Evolutionary conservation across 306 rosid species (phyloP).

Genomic region (Citrullus amarus): DNA sequence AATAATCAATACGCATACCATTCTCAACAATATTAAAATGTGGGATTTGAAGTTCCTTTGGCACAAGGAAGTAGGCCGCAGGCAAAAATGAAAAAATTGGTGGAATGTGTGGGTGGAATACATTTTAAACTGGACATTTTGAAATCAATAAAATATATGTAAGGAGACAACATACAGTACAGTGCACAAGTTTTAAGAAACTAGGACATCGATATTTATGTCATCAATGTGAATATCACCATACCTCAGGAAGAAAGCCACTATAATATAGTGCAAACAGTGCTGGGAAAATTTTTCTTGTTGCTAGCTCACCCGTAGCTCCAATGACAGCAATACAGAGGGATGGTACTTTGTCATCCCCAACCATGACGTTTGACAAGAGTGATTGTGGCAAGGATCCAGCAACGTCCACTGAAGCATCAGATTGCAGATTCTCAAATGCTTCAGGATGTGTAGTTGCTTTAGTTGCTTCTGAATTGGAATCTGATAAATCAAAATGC

Average conservation of each 20-base stretch:
- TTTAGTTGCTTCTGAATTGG: slow-evolving; percentile 5
- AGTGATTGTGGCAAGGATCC: slow-evolving; percentile 26
- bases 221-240: not conserved
- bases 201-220: not conserved
- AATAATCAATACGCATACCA: not conserved
- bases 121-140: not conserved
- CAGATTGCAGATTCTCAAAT: slow-evolving; percentile 16
- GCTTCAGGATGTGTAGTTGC: slow-evolving; percentile 12
- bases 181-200: not conserved
- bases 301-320: slow-evolving; percentile 92
- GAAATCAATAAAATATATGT: not conserved
- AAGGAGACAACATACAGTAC: not conserved
- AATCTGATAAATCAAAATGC: slow-evolving; percentile 13
- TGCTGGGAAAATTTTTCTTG: slow-evolving; percentile 80
- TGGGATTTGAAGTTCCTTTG: not conserved
- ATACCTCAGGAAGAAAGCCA: slow-evolving; percentile 91
- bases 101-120: not conserved
- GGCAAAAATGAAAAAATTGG: not conserved
- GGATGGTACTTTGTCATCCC: slow-evolving; percentile 30
- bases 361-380: slow-evolving; percentile 12
- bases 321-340: slow-evolving; percentile 83
- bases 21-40: not conserved
- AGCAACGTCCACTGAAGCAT: slow-evolving; percentile 20
- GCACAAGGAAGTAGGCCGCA: not conserved
- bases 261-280: slow-evolving; percentile 79